Evolutionary conservation across 805 yeast species (phyloP).

Genomic region (Jamesozyma rosinii): DNA sequence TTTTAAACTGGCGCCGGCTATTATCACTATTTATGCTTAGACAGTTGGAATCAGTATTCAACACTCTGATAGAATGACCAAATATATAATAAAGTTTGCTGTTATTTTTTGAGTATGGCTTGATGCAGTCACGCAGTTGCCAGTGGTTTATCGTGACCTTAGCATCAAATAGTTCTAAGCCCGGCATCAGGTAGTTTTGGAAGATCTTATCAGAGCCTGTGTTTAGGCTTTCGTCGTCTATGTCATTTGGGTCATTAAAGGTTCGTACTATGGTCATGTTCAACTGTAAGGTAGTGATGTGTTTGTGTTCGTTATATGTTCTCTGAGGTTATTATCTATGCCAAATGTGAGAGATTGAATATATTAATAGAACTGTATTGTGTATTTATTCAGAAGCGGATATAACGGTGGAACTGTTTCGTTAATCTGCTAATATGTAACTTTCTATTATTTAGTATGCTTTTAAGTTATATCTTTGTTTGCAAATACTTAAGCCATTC

Average conservation of each 20-base stretch:
- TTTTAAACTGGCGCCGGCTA: not conserved
- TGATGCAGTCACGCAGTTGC: conserved; percentile 73
- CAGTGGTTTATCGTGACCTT: conserved; percentile 44
- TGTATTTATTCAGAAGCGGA: no score
- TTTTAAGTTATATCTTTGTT: no score
- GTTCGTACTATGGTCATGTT: conserved; percentile 5
- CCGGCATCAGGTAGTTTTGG: conserved; percentile 29
- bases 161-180: conserved; percentile 25
- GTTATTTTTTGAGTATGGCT: conserved; percentile 36
- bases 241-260: not conserved
- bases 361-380: no score
- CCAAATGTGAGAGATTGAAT: no score
- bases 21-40: not conserved
- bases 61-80: conserved; percentile 42
- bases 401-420: no score
- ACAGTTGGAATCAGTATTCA: conserved; percentile 31
- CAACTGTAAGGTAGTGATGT: no score
- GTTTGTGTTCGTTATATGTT: no score
- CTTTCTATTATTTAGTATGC: no score
- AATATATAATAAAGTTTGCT: conserved; percentile 49
- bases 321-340: no score
- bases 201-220: conserved; percentile 26
- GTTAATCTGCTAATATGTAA: no score
- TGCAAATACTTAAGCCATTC: no score
- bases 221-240: conserved; percentile 7